Conservation (phyloP, 306 rosid genomes). For the Trifolium pratense region DNA sequence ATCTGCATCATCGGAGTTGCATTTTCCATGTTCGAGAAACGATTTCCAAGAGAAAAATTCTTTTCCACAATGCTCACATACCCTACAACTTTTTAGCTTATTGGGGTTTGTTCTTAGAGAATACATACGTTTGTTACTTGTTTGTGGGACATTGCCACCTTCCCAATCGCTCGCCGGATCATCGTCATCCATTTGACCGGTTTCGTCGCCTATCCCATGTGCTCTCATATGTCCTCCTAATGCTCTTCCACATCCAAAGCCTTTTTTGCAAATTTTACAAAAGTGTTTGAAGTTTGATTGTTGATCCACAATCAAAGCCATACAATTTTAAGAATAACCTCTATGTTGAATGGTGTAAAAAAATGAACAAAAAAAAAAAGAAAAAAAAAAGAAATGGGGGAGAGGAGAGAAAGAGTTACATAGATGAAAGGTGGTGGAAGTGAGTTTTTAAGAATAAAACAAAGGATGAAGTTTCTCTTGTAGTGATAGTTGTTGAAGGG, state of each 20-base stretch:
- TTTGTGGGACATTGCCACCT: constrained; percentile 50
- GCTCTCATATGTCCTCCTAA: constrained; percentile 99
- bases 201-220: constrained; percentile 81
- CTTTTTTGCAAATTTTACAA: constrained; percentile 91
- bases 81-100: constrained; percentile 73
- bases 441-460: constrained; percentile 35
- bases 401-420: neutral
- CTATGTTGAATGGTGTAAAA: neutral
- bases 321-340: constrained; percentile 27
- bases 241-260: constrained; percentile 92
- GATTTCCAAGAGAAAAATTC: constrained; percentile 88
- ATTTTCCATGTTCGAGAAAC: constrained; percentile 88
- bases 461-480: constrained; percentile 53
- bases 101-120: constrained; percentile 87
- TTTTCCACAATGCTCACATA: constrained; percentile 83
- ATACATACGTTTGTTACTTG: constrained; percentile 77
- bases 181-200: constrained; percentile 62
- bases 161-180: constrained; percentile 81
- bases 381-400: neutral
- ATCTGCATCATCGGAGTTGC: constrained; percentile 63
- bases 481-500: constrained; percentile 57
- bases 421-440: constrained; percentile 14
- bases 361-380: neutral
- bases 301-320: constrained; percentile 75
- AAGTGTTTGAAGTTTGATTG: constrained; percentile 78